phyloP scores from a whole-genome alignment of 2,329 filamentous ascomycete genomes.

The Penicillium oxalicum region DNA sequence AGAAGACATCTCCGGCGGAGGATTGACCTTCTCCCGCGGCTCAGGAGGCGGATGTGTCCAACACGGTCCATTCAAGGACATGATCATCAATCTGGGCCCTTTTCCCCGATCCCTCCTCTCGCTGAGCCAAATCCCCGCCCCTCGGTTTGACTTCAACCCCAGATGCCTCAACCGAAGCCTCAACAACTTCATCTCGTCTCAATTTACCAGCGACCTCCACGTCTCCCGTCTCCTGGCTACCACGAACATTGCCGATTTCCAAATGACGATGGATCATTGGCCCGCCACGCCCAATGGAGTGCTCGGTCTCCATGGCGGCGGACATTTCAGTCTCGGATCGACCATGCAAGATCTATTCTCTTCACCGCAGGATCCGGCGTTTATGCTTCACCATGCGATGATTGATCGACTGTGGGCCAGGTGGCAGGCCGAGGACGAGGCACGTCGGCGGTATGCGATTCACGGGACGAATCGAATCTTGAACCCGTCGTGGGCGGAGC shows the following conservation, averaged over 20 bases:
- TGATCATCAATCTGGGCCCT: slow-evolving; percentile 26
- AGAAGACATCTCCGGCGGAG: slow-evolving; percentile 19
- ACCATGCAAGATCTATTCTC: slow-evolving; percentile 43
- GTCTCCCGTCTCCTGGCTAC: slow-evolving; percentile 12
- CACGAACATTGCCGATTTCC: slow-evolving; percentile 29
- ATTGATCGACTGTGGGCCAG: slow-evolving; percentile 45
- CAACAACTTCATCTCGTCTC: slow-evolving; percentile 23
- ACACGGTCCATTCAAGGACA: slow-evolving; percentile 35
- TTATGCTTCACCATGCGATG: slow-evolving; percentile 44
- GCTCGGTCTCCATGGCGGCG: slow-evolving; percentile 41
- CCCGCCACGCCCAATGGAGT: slow-evolving; percentile 18
- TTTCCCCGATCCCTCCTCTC: slow-evolving; percentile 13
- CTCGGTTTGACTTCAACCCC: slow-evolving; percentile 23
- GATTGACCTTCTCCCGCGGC: slow-evolving; percentile 37
- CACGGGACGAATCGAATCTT: slow-evolving; percentile 16
- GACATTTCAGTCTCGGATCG: slow-evolving; percentile 42
- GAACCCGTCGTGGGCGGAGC: slow-evolving; percentile 12
- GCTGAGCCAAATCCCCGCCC: slow-evolving; percentile 10
- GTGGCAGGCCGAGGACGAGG: slow-evolving; percentile 35
- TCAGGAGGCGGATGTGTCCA: slow-evolving; percentile 34
- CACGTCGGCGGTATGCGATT: slow-evolving; percentile 11
- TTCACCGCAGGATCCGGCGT: slow-evolving; percentile 42
- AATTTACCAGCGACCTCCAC: slow-evolving; percentile 16
- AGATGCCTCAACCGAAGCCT: slow-evolving; percentile 26
- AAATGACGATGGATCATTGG: slow-evolving; percentile 33